Base-by-base conservation (phyloP, 2,329 filamentous ascomycete genomes). In the Alternaria novae-zelandiae region DNA sequence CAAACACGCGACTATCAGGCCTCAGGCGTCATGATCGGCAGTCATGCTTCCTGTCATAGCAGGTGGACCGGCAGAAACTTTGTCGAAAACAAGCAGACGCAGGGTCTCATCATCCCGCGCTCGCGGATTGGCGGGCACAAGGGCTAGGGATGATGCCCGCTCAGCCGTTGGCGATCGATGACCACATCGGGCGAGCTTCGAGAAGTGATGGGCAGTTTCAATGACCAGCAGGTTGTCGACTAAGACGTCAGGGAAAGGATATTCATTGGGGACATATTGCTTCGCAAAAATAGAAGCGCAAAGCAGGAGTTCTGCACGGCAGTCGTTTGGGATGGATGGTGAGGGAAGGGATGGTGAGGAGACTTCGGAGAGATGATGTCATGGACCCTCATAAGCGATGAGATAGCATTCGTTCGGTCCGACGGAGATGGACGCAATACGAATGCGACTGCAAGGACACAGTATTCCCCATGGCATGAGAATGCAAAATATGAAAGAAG, bases 21-120 rank as follows among this genome's bases (percentile, higher is more conserved):
- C 70, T 76, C 59, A 72, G 72, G 70, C 74, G 74, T 76, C 70
- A 76, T 75, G 74, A 76, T 76, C 73, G 68, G 62, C 73, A 67
- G 26, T 56, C 17, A 36, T 28, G 45, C 61, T 44, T 56, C 70
- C 60, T 15, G 20, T 59, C 59, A 43, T 26, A 60, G 71, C 60
- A 65, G 28, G 60, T 65, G 57, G 65, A 72, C 55, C 68, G 63
- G 66, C 60, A 69, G 64, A 71, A 69, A 69, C 64, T 66, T 70
- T 57, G 66, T 63, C 67, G 57, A 61, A 63, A 68, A 61, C 68
- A 67, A 68, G 64, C 64, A 54, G 62, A 73, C 54, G 71, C 72
- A 75, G 72, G 72, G 71, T 71, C 72, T 68, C 50, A 49, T 57
- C 58, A 66, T 63, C 61, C 70, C 66, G 63, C 66, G 57, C 23